Evolutionary conservation across 1,139 yeast genomes (phyloP).

Genomic region (Candida smagusa): DNA sequence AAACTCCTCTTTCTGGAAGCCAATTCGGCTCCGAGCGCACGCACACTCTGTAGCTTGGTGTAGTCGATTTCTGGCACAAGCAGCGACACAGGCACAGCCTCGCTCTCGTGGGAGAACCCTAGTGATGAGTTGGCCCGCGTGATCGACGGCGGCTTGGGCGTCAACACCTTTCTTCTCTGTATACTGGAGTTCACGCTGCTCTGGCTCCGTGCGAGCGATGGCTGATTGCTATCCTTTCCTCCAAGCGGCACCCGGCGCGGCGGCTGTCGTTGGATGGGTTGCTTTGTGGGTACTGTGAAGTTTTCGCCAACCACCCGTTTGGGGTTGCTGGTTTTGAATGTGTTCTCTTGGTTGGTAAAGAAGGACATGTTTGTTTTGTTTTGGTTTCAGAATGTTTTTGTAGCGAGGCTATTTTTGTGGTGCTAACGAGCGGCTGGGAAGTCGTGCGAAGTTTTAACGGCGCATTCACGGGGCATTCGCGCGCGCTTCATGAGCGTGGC

Average conservation of each 20-base stretch:
- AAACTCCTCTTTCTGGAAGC: conserved; percentile 4
- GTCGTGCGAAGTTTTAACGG: too few species aligned
- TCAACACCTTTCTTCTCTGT: conserved; percentile 12
- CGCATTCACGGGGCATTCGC: too few species aligned
- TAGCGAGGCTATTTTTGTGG: too few species aligned
- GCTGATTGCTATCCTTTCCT: conserved; percentile 44
- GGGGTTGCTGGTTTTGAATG: conserved; percentile 5
- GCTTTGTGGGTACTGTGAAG: conserved; percentile 2
- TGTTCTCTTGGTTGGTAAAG: conserved; percentile 12
- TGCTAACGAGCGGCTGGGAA: too few species aligned
- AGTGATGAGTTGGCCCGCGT: conserved; percentile 38
- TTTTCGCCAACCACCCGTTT: conserved; percentile 6
- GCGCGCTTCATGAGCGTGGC: too few species aligned
- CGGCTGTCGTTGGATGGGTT: conserved; percentile 4
- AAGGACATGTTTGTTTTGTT: conserved; percentile 3
- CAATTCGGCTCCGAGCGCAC: background rate
- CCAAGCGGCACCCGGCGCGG: conserved; percentile 43
- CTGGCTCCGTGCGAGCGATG: conserved; percentile 13
- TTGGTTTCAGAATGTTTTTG: background rate
- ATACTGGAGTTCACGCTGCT: conserved; percentile 17
- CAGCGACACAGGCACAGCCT: conserved; percentile 8
- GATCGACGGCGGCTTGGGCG: conserved; percentile 24
- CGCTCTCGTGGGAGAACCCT: conserved; percentile 27
- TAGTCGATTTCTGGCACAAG: conserved; percentile 4
- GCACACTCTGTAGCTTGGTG: conserved; percentile 1